Conservation (phyloP, 176 grass and related monocot species). For the Tuctoria greenei region DNA sequence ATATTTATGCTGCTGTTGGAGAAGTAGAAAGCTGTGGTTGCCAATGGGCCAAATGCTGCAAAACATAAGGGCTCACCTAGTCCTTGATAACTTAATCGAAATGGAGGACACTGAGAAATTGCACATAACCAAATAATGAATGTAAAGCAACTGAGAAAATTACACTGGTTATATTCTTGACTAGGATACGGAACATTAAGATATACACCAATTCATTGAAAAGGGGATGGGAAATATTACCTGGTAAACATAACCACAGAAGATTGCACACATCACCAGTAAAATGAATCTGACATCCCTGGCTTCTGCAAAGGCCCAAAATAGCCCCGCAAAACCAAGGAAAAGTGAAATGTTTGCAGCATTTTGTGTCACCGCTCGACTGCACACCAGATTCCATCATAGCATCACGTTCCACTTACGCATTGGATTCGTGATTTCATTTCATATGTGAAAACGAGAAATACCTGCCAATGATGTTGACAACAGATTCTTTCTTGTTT, state of each 20-base stretch:
- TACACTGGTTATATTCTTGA: background rate
- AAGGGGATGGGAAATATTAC: conserved; percentile 29
- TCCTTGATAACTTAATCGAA: conserved; percentile 84
- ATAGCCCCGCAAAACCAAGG: conserved; percentile 58
- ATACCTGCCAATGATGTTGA: conserved; percentile 91
- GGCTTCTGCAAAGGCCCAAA: conserved; percentile 71
- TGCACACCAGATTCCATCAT: conserved; percentile 35
- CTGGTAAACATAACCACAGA: conserved; percentile 93
- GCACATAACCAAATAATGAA: background rate
- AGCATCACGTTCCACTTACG: background rate
- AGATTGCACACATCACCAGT: conserved; percentile 67
- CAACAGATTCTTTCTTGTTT: conserved; percentile 87
- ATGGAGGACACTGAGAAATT: conserved; percentile 74
- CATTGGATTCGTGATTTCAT: background rate
- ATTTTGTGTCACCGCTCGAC: conserved; percentile 52
- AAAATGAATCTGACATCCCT: conserved; percentile 66
- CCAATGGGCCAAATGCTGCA: conserved; percentile 87
- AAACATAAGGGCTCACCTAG: conserved; percentile 92
- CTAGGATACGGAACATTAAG: background rate
- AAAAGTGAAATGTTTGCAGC: conserved; percentile 66
- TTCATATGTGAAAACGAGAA: conserved; percentile 1
- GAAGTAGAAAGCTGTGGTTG: conserved; percentile 85
- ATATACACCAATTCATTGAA: background rate
- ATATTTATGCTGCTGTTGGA: conserved; percentile 52
- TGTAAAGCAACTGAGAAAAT: background rate